These are phyloP conservation scores for Royoungia palumana DNA, from an alignment of 768 basidiomycete genomes.

Conservation along the genomic window DNA sequence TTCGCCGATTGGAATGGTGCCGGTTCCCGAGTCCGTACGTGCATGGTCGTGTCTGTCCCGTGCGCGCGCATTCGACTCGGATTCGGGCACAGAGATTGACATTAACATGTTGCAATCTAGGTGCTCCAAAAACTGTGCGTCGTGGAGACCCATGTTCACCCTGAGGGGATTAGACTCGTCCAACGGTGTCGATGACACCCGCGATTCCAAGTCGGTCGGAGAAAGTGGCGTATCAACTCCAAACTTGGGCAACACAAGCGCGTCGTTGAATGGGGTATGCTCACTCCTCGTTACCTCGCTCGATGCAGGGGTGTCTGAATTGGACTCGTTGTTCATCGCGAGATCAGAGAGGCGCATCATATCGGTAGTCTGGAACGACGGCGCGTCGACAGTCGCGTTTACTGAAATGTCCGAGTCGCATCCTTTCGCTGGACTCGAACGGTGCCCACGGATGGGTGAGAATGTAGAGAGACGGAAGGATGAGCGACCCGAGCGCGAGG, in stretches of 20 bases:
- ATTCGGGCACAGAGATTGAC: slow-evolving; percentile 9
- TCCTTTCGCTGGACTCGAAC: background rate
- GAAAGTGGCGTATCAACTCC: slow-evolving; percentile 8
- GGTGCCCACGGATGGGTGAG: slow-evolving; percentile 9
- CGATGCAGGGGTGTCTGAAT: slow-evolving; percentile 12
- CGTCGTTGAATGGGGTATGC: slow-evolving; percentile 22
- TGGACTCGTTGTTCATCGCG: background rate
- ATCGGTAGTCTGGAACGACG: slow-evolving; percentile 10
- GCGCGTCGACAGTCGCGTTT: background rate
- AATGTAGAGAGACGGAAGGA: slow-evolving; percentile 25
- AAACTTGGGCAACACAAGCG: slow-evolving; percentile 14
- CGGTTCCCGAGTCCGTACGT: background rate
- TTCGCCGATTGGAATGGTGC: slow-evolving; percentile 17
- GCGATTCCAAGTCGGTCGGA: slow-evolving; percentile 5
- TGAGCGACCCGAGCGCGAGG: slow-evolving; percentile 6
- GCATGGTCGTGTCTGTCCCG: background rate
- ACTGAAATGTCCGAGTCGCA: background rate
- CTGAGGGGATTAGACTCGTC: background rate
- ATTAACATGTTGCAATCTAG: slow-evolving; percentile 12
- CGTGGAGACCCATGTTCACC: background rate
- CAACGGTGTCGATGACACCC: slow-evolving; percentile 10
- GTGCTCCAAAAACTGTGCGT: slow-evolving; percentile 26
- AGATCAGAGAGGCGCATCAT: slow-evolving; percentile 20
- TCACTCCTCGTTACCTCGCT: slow-evolving; percentile 8
- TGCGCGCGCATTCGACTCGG: slow-evolving; percentile 5